Base-by-base conservation (phyloP, 306 rosid species). In the Myrica gale region DNA sequence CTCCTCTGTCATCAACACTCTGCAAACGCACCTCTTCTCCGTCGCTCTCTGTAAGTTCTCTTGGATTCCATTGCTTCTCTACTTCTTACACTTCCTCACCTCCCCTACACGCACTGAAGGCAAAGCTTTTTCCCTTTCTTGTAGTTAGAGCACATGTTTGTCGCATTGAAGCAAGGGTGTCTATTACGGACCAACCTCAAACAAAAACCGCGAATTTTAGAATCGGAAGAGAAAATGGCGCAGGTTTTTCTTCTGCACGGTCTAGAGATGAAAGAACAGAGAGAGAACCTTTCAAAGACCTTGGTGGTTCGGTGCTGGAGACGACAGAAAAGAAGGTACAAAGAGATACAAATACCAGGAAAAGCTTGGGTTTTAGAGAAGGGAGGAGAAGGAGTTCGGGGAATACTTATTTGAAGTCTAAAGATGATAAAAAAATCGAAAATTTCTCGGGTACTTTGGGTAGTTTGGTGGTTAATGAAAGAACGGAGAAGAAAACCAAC, bases 1-100 rank as follows among this genome's bases (percentile, higher is more conserved):
- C 63, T 82, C 75, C 80, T 82, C 78, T 20, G 57, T 82, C 85
- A 80, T 78, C 81, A 84, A 76, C 77, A 53, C 89, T 67, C 81
- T 82, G 37, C 87, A 81, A n/a, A 79, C 73, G 39, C 87, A 69
- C 67, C 56, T 63, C 74, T 73, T 62, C 84, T 75, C 84, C 46
- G 12, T 61, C 53, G 4, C 81, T 79, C 45, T 75, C 80, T 80
- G 87, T 79, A 81, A 84, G 92, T 87, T 20, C 74, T 80, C 79
- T 70, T 41, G 71, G 76, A 23, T 76, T 21, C 55, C 74, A 44
- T 17, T 74, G 37, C 3, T 79, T 75, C 17, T 74, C 78, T 46
- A 72, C n/a, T 26, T 77, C 75, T 58, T 67, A 70, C 72, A 71
- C 65, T 81, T 81, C 54, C 81, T 87, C 77, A 39, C 81, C 82